Evolutionary conservation across 441 rosid species (phyloP).

Genomic region (Adansonia grandidieri): DNA sequence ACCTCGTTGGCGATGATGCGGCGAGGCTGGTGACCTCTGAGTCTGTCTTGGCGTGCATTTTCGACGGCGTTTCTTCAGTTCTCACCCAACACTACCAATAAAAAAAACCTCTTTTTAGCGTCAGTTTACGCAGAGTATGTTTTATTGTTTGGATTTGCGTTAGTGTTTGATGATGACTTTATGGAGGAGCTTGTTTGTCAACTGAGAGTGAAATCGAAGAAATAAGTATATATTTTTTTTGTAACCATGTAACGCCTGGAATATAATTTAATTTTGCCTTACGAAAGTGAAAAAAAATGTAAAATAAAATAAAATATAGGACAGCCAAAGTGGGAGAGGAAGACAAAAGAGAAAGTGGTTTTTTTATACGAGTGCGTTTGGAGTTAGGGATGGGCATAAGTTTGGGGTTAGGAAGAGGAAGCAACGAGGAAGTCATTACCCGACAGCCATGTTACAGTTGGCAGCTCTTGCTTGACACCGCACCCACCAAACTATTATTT

Average conservation of each 20-base stretch:
- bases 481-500: neutral
- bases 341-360: neutral
- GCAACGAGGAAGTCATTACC: slow-evolving; percentile 14
- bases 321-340: neutral
- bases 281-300: neutral
- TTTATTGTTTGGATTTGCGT: neutral
- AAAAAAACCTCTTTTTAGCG: neutral
- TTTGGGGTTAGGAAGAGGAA: neutral
- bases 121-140: neutral
- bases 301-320: neutral
- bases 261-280: neutral
- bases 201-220: neutral
- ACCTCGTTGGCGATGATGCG: slow-evolving; percentile 81
- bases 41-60: slow-evolving; percentile 91
- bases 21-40: slow-evolving; percentile 93
- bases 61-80: slow-evolving; percentile 11
- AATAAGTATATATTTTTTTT: neutral
- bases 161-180: slow-evolving; percentile 15
- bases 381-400: neutral
- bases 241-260: slow-evolving; percentile 26
- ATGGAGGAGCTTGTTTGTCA: neutral
- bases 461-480: slow-evolving; percentile 26
- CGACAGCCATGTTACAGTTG: slow-evolving; percentile 49
- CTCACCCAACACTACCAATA: neutral
- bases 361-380: neutral